Evolutionary conservation across 129 eudicot genomes (phyloP).

Genomic region (Logfia minima): DNA sequence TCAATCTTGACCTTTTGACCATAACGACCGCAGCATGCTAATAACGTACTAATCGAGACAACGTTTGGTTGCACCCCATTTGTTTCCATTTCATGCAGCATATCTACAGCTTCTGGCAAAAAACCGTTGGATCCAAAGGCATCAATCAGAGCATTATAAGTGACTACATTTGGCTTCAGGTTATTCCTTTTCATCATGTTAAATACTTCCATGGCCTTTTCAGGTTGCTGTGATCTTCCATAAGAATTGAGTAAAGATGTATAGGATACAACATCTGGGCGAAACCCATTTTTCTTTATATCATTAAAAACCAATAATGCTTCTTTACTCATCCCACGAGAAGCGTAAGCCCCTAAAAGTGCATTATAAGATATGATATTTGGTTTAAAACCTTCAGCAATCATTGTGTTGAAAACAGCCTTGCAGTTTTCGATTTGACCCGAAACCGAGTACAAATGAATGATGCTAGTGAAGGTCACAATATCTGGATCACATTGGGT

Average conservation of each 20-base stretch:
- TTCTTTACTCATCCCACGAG: slow-evolving; percentile 63
- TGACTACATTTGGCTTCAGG: slow-evolving; percentile 71
- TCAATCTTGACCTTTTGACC: slow-evolving; percentile 81
- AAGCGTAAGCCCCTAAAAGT: slow-evolving; percentile 86
- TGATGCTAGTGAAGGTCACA: slow-evolving; percentile 87
- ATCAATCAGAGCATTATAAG: slow-evolving; percentile 85
- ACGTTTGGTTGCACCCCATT: slow-evolving; percentile 75
- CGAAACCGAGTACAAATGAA: slow-evolving; percentile 77
- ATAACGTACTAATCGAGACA: slow-evolving; percentile 75
- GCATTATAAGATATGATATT: slow-evolving; percentile 82
- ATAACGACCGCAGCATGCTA: slow-evolving; percentile 91
- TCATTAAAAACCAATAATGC: slow-evolving; percentile 64
- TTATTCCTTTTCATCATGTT: slow-evolving; percentile 60
- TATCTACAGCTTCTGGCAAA: slow-evolving; percentile 72
- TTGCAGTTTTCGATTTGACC: slow-evolving; percentile 79
- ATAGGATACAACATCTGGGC: slow-evolving; percentile 84
- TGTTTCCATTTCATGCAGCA: slow-evolving; percentile 85
- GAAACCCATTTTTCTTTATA: slow-evolving; percentile 54
- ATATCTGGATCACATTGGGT: slow-evolving; percentile 77
- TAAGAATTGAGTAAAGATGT: slow-evolving; percentile 90
- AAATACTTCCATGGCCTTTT: slow-evolving; percentile 73
- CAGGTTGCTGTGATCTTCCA: slow-evolving; percentile 88
- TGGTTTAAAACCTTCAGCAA: slow-evolving; percentile 80
- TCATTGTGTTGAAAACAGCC: slow-evolving; percentile 69
- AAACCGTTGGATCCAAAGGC: slow-evolving; percentile 88